Percentiles rank a stretch among this genome's conserved stretches.
These are phyloP conservation scores for Fusarium marasasianum DNA, from an alignment of 2,329 filamentous ascomycete genomes.

Conservation along the genomic window DNA sequence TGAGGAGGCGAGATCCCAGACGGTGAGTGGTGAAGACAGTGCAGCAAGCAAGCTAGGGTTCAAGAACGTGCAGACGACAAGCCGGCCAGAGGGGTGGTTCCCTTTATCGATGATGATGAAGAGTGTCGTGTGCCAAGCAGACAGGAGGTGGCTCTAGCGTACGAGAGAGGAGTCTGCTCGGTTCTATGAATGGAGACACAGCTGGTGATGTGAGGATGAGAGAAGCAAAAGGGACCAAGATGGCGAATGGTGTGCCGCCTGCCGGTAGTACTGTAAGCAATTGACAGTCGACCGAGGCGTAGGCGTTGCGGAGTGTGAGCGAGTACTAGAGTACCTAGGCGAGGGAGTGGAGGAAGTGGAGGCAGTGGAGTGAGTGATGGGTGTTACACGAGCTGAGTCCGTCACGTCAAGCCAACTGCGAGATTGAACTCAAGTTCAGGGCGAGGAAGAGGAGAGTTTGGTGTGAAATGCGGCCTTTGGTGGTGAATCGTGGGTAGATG, in stretches of 20 bases:
- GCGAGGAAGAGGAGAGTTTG: slow-evolving; percentile 25
- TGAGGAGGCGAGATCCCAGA: slow-evolving; percentile 32
- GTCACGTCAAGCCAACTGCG: slow-evolving; percentile 16
- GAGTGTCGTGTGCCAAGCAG: slow-evolving; percentile 39
- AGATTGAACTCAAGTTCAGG: slow-evolving; percentile 2
- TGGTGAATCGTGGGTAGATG: slow-evolving; percentile 6
- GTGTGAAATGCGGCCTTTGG: slow-evolving; percentile 26
- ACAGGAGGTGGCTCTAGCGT: slow-evolving; percentile 37
- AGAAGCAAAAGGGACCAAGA: slow-evolving; percentile 18
- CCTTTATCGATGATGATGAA: slow-evolving; percentile 45
- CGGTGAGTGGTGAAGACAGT: slow-evolving; percentile 32
- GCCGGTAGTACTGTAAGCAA: slow-evolving; percentile 3
- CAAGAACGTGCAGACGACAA: slow-evolving; percentile 33
- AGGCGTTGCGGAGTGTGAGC: slow-evolving; percentile 17
- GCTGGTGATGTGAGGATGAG: slow-evolving; percentile 28
- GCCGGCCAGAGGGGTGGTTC: slow-evolving; percentile 35
- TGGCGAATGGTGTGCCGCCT: slow-evolving; percentile 16
- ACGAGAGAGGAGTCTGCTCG: slow-evolving; percentile 22
- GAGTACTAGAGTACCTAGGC: neutral
- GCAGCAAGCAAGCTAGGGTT: slow-evolving; percentile 31
- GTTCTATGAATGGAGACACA: slow-evolving; percentile 17
- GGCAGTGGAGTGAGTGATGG: slow-evolving; percentile 19
- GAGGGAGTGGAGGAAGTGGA: slow-evolving; percentile 33
- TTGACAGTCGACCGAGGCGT: slow-evolving; percentile 27
- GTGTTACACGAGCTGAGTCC: slow-evolving; percentile 36